Conservation (phyloP, 345 rosid species). For the Angophora floribunda region DNA sequence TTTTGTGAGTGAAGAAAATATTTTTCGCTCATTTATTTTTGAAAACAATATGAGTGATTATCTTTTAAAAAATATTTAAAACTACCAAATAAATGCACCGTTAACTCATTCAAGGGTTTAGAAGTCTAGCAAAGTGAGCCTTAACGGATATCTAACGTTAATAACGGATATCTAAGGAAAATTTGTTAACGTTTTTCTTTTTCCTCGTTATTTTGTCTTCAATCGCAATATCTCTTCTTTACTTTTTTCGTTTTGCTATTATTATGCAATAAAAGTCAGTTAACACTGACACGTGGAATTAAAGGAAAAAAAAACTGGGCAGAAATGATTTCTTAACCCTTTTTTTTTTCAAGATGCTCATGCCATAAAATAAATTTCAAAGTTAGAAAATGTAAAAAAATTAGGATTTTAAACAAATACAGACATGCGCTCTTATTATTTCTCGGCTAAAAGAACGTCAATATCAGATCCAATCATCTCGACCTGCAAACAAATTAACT, state of each 20-base stretch:
- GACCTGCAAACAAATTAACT: accelerated
- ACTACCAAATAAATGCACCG: accelerated
- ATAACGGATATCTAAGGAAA: background rate
- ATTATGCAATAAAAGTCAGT: background rate
- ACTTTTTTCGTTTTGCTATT: background rate
- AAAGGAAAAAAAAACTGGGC: background rate
- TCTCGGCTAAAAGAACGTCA: accelerated
- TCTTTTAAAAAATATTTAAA: too few relatives aligned
- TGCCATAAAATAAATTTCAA: background rate
- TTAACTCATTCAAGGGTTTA: background rate
- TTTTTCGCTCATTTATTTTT: too few relatives aligned
- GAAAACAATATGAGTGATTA: background rate
- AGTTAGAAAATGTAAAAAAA: background rate
- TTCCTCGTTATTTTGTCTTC: background rate
- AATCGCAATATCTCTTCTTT: background rate
- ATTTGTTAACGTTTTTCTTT: background rate
- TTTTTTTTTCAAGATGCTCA: background rate
- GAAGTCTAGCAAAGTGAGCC: background rate
- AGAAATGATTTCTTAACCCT: background rate
- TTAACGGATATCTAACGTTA: background rate
- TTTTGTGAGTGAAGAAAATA: too few relatives aligned
- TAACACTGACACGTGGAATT: background rate
- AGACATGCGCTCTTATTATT: accelerated
- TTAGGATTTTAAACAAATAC: background rate
- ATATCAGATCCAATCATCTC: accelerated